These are phyloP conservation scores for Acaromyces ingoldii DNA, from an alignment of 1,284 basidiomycete genomes.

Conservation along the genomic window DNA sequence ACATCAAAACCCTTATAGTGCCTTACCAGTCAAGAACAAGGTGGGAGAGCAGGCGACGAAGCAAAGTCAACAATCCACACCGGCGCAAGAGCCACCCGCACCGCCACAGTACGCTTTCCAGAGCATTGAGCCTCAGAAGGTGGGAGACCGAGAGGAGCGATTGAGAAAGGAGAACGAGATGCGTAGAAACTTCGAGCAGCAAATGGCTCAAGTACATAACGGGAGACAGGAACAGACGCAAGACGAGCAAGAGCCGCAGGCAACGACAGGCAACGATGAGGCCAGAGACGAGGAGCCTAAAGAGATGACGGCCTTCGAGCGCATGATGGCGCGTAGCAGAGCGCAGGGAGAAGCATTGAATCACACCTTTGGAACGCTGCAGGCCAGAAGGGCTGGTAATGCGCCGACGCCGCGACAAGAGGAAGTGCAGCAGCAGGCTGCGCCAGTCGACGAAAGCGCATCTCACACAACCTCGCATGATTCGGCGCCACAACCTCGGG, in stretches of 20 bases:
- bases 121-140: conserved; percentile 1
- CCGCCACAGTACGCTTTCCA: conserved; percentile 1
- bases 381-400: conserved; percentile 1
- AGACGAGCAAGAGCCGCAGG: not conserved
- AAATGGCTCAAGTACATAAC: not conserved
- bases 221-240: not conserved
- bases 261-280: not conserved
- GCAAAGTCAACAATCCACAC: too few relatives aligned
- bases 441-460: not conserved
- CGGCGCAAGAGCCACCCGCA: not conserved
- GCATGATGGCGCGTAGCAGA: conserved; percentile 1
- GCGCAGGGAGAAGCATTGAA: conserved; percentile 9
- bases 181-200: too few relatives aligned
- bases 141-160: not conserved
- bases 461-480: not conserved
- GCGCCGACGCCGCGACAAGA: not conserved
- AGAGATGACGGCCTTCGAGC: not conserved
- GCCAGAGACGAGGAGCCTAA: not conserved
- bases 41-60: too few relatives aligned
- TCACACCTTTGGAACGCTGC: not conserved
- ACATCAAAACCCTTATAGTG: too few relatives aligned
- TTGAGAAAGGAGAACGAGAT: not conserved
- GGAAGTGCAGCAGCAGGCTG: not conserved
- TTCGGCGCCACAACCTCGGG: not conserved
- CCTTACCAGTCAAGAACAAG: too few relatives aligned